Conservation (phyloP, 2,329 filamentous ascomycete genomes). For the Hyphodiscus sp. region DNA sequence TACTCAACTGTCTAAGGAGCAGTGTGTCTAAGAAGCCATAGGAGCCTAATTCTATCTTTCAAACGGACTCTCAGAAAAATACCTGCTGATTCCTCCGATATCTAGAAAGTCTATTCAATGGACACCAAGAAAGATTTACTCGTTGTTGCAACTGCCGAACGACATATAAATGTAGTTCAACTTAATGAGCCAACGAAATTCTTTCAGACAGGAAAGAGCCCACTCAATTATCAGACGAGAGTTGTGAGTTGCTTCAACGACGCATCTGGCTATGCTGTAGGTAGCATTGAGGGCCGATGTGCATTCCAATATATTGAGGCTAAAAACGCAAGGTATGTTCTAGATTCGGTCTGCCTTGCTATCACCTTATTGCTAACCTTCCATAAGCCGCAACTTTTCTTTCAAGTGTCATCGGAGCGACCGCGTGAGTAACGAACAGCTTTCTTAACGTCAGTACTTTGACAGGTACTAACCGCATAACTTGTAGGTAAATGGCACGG, state of each 20-base stretch:
- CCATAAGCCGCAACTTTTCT: constrained; percentile 72
- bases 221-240: constrained; percentile 91
- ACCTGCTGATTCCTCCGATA: too few relatives aligned
- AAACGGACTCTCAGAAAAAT: too few relatives aligned
- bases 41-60: too few relatives aligned
- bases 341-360: background rate
- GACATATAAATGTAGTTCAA: constrained; percentile 89
- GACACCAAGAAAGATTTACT: constrained; percentile 80
- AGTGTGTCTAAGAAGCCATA: too few relatives aligned
- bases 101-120: constrained; percentile 70
- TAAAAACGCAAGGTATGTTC: constrained; percentile 64
- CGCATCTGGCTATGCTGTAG: constrained; percentile 80
- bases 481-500: constrained; percentile 47
- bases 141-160: constrained; percentile 83
- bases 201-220: constrained; percentile 89
- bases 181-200: constrained; percentile 78
- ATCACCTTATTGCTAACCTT: background rate
- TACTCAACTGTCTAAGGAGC: too few relatives aligned
- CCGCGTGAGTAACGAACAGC: constrained; percentile 32
- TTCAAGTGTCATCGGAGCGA: constrained; percentile 95
- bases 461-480: too few relatives aligned
- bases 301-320: constrained; percentile 91
- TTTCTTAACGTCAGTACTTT: constrained; percentile 18
- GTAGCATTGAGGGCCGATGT: constrained; percentile 89
- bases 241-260: constrained; percentile 90